A percentile compares a stretch with the other conserved stretches of the same genome.
Conservation (phyloP, 2,329 filamentous ascomycete genomes). For the Tympanopsis confertula region DNA sequence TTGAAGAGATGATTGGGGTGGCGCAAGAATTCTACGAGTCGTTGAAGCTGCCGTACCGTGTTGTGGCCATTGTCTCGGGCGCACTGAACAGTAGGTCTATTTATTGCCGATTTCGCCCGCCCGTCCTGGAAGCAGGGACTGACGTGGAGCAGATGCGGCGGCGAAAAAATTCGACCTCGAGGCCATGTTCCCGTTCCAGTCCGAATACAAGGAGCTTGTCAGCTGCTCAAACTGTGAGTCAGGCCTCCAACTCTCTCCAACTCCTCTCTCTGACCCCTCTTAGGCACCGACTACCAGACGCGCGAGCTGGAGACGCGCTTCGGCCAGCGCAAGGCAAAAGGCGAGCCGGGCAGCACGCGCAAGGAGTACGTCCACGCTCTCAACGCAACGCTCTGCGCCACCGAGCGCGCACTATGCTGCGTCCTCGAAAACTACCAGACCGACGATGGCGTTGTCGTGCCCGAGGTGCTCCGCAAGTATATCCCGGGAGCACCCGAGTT, state of each 20-base stretch:
- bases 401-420: constrained; percentile 85
- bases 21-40: constrained; percentile 95
- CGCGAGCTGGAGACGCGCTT: constrained; percentile 86
- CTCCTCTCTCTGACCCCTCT: too few relatives aligned
- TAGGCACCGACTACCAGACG: constrained; percentile 93
- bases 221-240: constrained; percentile 98
- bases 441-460: constrained; percentile 70
- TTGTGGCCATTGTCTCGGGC: constrained; percentile 91
- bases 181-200: constrained; percentile 91
- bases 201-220: constrained; percentile 96
- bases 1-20: constrained; percentile 81
- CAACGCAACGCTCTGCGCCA: constrained; percentile 83
- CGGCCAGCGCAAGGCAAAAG: constrained; percentile 75
- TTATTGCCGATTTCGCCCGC: too few relatives aligned
- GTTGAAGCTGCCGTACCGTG: constrained; percentile 76
- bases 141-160: too few relatives aligned
- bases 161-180: constrained; percentile 94
- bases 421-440: constrained; percentile 95
- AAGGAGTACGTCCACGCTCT: constrained; percentile 93
- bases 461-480: constrained; percentile 76
- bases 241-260: too few relatives aligned
- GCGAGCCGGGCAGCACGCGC: too few relatives aligned
- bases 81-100: constrained; percentile 92
- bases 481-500: constrained; percentile 83
- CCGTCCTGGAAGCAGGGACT: too few relatives aligned